Evolutionary conservation across 331 rosid genomes (phyloP), one percentile per base, ranked within the genome.

Genomic region (Spiraea crenata): DNA sequence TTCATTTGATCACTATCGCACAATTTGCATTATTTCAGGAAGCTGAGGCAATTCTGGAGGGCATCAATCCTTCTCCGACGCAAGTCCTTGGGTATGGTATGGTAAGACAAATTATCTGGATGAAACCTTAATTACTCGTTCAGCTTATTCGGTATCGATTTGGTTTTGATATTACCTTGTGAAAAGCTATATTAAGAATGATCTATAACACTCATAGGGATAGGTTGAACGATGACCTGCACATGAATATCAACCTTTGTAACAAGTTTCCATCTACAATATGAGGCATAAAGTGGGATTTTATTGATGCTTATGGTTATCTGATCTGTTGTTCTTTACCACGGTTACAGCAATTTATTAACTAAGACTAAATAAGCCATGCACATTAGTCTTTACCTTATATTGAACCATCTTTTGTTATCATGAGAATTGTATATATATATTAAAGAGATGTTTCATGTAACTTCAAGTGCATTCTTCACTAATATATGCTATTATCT

Each of bases 31-130:
- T 45, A 77, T 71, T 78, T 56, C 90, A 91, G 99, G 99, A 93
- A 76, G 97, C 96, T 72, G 97, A 93, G 83, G 97, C 99, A 69
- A 93, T 93, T 78, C 83, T 93, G 64, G 95, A 87, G 79, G 80
- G 78, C 77, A 64, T 91, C 76, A 83, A 76, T 49, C 95, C 92
- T 67, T 81, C 97, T 77, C 92, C 90, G 6, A 57, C 42, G 74
- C 91, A 89, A 82, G 78, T 82, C 76, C 67, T 93, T 39, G 92
- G 96, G 63, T 91, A 69, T 82, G 85, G 92, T 52, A 74, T 77
- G 87, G 99, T 93, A 89, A 87, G 92, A 64, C 74, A 67, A 67
- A 69, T 74, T 76, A 47, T 72, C 63, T 66, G 31, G 54, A 57
- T 42, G 67, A 50, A 63, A 66, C 69, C 68, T 69, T 59, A 8